Percentiles rank a stretch among this genome's conserved stretches.
Evolutionary conservation across 1,139 yeast genomes (phyloP).

Genomic region (Yamadazyma triangularis): DNA sequence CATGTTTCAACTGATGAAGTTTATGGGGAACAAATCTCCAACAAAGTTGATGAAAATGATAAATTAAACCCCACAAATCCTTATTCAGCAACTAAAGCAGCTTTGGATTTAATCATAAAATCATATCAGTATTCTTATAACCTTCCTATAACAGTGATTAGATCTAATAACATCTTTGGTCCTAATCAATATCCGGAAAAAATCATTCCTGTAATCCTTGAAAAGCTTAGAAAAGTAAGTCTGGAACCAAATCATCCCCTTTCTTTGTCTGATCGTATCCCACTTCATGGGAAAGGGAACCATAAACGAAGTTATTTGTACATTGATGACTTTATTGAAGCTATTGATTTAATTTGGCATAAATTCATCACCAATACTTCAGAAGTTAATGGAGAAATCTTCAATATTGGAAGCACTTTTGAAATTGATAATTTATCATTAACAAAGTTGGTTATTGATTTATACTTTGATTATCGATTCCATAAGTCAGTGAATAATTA

Average conservation of each 20-base stretch:
- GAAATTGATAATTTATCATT: conserved; percentile 40
- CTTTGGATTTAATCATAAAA: conserved; percentile 47
- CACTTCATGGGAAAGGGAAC: conserved; percentile 47
- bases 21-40: conserved; percentile 41
- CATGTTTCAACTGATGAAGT: conserved; percentile 64
- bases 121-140: conserved; percentile 45
- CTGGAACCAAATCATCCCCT: too few species aligned
- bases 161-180: conserved; percentile 57
- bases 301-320: conserved; percentile 46
- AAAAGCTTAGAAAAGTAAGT: conserved; percentile 2
- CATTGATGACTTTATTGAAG: conserved; percentile 45
- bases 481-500: conserved; percentile 6
- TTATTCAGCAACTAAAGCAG: conserved; percentile 57
- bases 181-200: conserved; percentile 56
- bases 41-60: conserved; percentile 31
- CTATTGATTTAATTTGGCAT: conserved; percentile 31
- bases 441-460: conserved; percentile 18
- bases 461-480: conserved; percentile 4
- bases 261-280: conserved; percentile 17
- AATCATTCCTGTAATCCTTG: conserved; percentile 37
- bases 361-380: too few species aligned
- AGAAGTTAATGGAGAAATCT: conserved; percentile 20
- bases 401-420: conserved; percentile 45
- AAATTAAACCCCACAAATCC: conserved; percentile 52
- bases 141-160: conserved; percentile 38